Conservation (phyloP, 257 asterid species). For the Rauvolfia tetraphylla region DNA sequence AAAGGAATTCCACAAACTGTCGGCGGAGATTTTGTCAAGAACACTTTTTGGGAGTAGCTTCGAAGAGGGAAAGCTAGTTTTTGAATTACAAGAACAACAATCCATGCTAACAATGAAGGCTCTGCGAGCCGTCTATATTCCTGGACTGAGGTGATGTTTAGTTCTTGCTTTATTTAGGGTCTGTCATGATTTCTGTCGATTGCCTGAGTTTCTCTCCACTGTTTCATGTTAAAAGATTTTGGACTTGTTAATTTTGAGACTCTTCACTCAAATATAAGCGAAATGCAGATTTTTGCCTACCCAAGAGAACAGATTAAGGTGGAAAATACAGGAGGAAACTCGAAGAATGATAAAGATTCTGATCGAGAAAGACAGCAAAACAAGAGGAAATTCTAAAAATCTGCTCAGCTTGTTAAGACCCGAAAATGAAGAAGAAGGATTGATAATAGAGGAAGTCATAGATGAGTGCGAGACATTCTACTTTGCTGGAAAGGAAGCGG, state of each 20-base stretch:
- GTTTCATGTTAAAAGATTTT: too few relatives aligned
- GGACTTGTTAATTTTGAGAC: too few relatives aligned
- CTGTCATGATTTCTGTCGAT: too few relatives aligned
- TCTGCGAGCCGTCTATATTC: conserved; percentile 44
- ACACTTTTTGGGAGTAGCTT: conserved; percentile 56
- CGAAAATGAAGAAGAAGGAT: conserved; percentile 18
- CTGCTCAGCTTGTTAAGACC: conserved; percentile 31
- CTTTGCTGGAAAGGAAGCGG: conserved; percentile 41
- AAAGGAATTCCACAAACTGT: conserved; percentile 46
- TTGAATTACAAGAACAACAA: conserved; percentile 59
- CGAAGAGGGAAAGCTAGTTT: conserved; percentile 53
- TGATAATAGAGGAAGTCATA: conserved; percentile 29
- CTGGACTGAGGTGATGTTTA: conserved; percentile 58
- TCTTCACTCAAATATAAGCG: too few relatives aligned
- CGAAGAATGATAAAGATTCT: conserved; percentile 38
- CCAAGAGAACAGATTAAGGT: conserved; percentile 48
- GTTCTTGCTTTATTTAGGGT: conserved; percentile 37
- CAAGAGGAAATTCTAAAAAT: conserved; percentile 25
- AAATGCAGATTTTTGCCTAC: conserved; percentile 41
- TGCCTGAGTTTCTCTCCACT: too few relatives aligned
- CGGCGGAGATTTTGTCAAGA: conserved; percentile 63
- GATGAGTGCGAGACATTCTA: conserved; percentile 39
- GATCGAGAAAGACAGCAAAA: conserved; percentile 30
- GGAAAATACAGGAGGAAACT: conserved; percentile 53
- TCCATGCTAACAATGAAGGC: conserved; percentile 39